Evolutionary conservation across 345 rosid species (phyloP), one percentile per base, ranked within the genome.

Genomic region (Toxicodendron radicans): DNA sequence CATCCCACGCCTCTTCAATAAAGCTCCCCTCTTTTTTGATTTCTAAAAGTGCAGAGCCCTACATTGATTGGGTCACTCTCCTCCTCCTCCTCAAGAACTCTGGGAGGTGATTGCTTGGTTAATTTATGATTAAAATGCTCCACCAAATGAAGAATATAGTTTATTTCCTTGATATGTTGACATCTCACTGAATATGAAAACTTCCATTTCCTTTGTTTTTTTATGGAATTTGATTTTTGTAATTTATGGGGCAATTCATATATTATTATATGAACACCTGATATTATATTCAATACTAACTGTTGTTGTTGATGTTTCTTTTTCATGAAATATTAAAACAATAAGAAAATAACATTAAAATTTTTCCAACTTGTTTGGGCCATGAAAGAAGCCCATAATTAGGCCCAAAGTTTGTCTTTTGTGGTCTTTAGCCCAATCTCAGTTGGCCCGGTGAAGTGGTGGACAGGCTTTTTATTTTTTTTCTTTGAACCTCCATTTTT

Each of bases 1-100:
- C 68, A 45, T 12, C 66, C 53, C 75, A 65, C 79, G 58, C 76
- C 64, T 54, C 43, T 65, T 71, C 41, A 61, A 70, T 65, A 49
- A 77, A 77, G 66, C 4, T 70, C 16, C 54, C 2, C 70, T 49
- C 58, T 4, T 30, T 27, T 30, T 48, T 12, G 1, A 11, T 61
- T 4, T 61, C 0, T 27, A 24, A 72, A 72, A 33, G 75, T 62
- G 59, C 9, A 21, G 3, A 60, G 16, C 60, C 58, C 32, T 30
- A 0, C 46, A 18, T 10, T 46, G 33, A 18, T 10, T 27, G 30
- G 30, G 72, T 9, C 45, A 38, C 4, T 11, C 45, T 68, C 30
- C 7, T 41, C 54, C 38, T 43, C 1, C n/a, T n/a, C n/a, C n/a
- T n/a, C n/a, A 23, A 18, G 20, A 35, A 8, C 48, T 17, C 24